Conservation (phyloP, 768 basidiomycete species). For the Phlebiopsis gigantea region DNA sequence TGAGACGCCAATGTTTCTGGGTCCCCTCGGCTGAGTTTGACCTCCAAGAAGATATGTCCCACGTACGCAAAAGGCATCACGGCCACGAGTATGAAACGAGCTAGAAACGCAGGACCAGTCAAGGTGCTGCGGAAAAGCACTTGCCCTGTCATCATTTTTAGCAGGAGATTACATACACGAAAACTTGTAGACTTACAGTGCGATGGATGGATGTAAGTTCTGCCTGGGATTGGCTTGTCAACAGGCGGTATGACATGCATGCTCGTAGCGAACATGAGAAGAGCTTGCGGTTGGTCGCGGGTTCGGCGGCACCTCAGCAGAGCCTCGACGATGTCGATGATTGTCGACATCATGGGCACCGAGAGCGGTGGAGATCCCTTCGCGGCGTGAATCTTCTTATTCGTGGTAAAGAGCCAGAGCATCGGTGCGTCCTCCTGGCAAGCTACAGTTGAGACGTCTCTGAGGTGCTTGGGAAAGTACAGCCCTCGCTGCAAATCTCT, state of each 20-base stretch:
- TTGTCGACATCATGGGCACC: background rate
- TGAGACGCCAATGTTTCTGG: background rate
- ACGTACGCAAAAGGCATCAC: background rate
- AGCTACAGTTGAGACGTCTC: background rate
- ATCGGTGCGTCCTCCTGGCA: background rate
- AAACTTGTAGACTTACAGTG: background rate
- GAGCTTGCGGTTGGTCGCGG: background rate
- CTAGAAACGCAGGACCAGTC: background rate
- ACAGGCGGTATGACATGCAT: background rate
- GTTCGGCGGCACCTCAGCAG: background rate
- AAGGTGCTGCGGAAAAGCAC: background rate
- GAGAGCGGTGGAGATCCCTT: background rate
- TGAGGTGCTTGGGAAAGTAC: background rate
- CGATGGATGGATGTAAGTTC: background rate
- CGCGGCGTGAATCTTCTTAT: background rate
- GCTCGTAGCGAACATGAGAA: background rate
- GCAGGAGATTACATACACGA: background rate
- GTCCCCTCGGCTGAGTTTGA: background rate
- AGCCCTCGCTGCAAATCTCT: background rate
- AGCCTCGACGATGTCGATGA: background rate
- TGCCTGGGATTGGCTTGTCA: background rate
- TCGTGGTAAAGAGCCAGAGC: background rate
- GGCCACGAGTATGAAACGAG: background rate
- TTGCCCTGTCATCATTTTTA: background rate
- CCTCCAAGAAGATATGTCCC: background rate